phyloP scores from a whole-genome alignment of 805 yeast species.

The Wickerhamiella spandovensis region DNA sequence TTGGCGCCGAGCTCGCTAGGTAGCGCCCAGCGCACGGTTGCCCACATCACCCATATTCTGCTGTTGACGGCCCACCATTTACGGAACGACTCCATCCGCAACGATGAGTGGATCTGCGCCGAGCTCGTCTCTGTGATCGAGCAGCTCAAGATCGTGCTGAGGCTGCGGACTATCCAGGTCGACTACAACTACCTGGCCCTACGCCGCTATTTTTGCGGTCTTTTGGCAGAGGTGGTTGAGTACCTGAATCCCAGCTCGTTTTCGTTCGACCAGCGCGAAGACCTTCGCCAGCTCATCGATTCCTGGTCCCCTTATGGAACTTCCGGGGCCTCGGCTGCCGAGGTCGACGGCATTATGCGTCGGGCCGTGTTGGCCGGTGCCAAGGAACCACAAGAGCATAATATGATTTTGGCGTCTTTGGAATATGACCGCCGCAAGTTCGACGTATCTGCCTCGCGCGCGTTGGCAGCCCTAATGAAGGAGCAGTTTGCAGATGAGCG shows the following conservation, averaged over 20 bases:
- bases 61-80: constrained; percentile 55
- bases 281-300: constrained; percentile 67
- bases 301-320: constrained; percentile 95
- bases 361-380: constrained; percentile 26
- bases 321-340: constrained; percentile 42
- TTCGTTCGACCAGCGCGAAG: constrained; percentile 24
- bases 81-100: constrained; percentile 34
- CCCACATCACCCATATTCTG: constrained; percentile 68
- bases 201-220: constrained; percentile 71
- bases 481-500: constrained; percentile 27
- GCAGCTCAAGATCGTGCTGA: constrained; percentile 11
- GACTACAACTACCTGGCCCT: constrained; percentile 46
- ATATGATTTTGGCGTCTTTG: constrained; percentile 23
- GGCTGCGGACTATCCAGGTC: constrained; percentile 38
- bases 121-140: constrained; percentile 34
- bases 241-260: constrained; percentile 16
- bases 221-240: constrained; percentile 59
- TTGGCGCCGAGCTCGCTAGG: not conserved
- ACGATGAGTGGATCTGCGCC: constrained; percentile 56
- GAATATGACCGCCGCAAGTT: constrained; percentile 66
- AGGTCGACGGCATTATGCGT: constrained; percentile 51
- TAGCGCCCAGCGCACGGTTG: constrained; percentile 31
- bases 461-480: constrained; percentile 71
- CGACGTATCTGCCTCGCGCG: constrained; percentile 58
- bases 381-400: constrained; percentile 10